Conservation (phyloP, 2,329 filamentous ascomycete genomes). For the Penicillium corylophilum region DNA sequence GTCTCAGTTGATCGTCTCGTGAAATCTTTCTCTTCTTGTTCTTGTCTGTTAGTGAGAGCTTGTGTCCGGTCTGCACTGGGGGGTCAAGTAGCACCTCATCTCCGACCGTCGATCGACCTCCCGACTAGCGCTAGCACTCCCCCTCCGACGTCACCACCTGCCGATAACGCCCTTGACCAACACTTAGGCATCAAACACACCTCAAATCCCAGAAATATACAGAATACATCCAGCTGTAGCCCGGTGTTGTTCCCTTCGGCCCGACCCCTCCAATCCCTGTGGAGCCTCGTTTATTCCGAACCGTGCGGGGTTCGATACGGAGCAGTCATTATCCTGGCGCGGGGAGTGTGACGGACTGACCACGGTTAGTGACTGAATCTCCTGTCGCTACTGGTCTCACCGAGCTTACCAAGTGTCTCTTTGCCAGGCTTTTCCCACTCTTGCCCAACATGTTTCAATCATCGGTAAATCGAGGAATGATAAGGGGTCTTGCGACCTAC, state of each 20-base stretch:
- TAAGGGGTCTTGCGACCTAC: conserved; percentile 6
- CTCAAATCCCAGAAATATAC: not conserved
- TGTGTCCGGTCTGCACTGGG: not conserved
- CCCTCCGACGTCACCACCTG: conserved; percentile 24
- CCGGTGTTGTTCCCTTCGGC: not conserved
- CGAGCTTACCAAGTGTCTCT: not conserved
- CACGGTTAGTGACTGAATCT: not conserved
- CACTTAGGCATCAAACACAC: not conserved
- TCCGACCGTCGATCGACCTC: conserved; percentile 12
- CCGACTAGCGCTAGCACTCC: conserved; percentile 13
- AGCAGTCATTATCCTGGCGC: conserved; percentile 3
- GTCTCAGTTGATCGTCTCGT: not conserved
- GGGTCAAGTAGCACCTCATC: not conserved
- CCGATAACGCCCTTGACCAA: conserved; percentile 8
- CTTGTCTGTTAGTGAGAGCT: not conserved
- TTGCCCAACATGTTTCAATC: conserved; percentile 37
- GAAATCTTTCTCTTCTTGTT: not conserved
- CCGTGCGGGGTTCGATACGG: conserved; percentile 19
- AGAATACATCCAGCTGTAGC: not conserved
- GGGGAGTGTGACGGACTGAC: conserved; percentile 8
- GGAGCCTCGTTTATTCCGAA: not conserved
- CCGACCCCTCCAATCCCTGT: not conserved
- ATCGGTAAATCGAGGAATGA: conserved; percentile 25
- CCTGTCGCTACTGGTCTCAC: not conserved
- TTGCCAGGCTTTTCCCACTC: not conserved